These are phyloP conservation scores for Penicillium decumbens DNA, from an alignment of 2,329 filamentous ascomycete genomes.

Conservation along the genomic window DNA sequence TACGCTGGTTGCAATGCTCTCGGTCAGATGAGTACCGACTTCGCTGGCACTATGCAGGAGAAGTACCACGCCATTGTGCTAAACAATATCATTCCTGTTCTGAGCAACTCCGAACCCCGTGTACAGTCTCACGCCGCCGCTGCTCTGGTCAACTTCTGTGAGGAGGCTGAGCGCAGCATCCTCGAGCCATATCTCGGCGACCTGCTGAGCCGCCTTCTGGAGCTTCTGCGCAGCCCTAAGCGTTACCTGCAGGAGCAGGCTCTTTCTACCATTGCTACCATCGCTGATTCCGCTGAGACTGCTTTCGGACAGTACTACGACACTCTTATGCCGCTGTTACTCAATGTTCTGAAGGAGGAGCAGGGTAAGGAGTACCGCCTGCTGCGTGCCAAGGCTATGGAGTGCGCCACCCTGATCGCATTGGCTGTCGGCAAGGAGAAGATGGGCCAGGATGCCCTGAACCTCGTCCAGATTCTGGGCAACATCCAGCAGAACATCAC, in stretches of 20 bases:
- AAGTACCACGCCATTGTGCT: conserved; percentile 87
- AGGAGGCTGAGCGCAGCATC: conserved; percentile 88
- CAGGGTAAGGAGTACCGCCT: conserved; percentile 90
- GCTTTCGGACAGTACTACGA: conserved; percentile 95
- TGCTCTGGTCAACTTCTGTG: conserved; percentile 98
- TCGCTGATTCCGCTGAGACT: conserved; percentile 95
- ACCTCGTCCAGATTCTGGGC: conserved; percentile 79
- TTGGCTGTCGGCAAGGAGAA: conserved; percentile 90
- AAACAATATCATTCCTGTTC: conserved; percentile 84
- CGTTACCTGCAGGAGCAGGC: conserved; percentile 97
- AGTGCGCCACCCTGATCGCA: conserved; percentile 91
- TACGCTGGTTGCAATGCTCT: conserved; percentile 98
- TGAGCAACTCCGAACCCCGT: conserved; percentile 82
- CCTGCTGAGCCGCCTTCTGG: conserved; percentile 77
- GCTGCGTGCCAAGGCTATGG: conserved; percentile 95
- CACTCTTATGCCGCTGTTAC: conserved; percentile 88
- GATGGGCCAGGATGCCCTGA: conserved; percentile 81
- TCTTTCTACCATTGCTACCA: conserved; percentile 93
- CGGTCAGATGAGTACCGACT: conserved; percentile 99
- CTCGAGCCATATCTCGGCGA: conserved; percentile 91
- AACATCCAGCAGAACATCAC: conserved; percentile 81
- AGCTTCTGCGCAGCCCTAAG: conserved; percentile 84
- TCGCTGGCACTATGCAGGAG: conserved; percentile 95
- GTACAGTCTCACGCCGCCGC: conserved; percentile 96
- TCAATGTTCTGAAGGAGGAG: conserved; percentile 81